phyloP scores from a whole-genome alignment of 2,329 filamentous ascomycete species.

The Aspergillus brasiliensis region DNA sequence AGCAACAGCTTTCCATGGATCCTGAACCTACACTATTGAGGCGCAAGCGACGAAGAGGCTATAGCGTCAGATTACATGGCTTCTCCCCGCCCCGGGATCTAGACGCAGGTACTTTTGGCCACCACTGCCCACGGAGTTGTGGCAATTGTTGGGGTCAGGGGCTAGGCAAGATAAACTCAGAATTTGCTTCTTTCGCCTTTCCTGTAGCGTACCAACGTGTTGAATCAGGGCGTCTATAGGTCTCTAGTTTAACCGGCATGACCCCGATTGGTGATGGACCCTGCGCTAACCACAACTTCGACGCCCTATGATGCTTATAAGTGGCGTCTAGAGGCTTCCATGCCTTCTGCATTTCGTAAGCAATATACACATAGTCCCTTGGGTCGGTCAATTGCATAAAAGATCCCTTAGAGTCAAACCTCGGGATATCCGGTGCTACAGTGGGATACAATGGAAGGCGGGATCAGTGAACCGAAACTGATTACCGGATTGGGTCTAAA shows the following conservation, averaged over 20 bases:
- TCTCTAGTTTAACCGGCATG: neutral
- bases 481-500: neutral
- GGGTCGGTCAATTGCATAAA: neutral
- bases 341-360: neutral
- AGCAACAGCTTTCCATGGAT: neutral
- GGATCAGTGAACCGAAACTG: neutral
- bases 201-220: neutral
- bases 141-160: neutral
- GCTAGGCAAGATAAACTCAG: neutral
- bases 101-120: neutral
- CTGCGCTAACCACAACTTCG: neutral
- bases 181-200: neutral
- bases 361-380: neutral
- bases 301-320: neutral
- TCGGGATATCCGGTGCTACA: neutral
- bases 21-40: neutral
- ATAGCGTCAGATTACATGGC: neutral
- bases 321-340: neutral
- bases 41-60: neutral
- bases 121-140: neutral
- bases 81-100: neutral
- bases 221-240: neutral
- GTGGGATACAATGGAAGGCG: neutral
- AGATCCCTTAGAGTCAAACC: neutral
- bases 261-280: neutral